Evolutionary conservation across 257 asterid species (phyloP).

Genomic region (Cruciata laevipes): DNA sequence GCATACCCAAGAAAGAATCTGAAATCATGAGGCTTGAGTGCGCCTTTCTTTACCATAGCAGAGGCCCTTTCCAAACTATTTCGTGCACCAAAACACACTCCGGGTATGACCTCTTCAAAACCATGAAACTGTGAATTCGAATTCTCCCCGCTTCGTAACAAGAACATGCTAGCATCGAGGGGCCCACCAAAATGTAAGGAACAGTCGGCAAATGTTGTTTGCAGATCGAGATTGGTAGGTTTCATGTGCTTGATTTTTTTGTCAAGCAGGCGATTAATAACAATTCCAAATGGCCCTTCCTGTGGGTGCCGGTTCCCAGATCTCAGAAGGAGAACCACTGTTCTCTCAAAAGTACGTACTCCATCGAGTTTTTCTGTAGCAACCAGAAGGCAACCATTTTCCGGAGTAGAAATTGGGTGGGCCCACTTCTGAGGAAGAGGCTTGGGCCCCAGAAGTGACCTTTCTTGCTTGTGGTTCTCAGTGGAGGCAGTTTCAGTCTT

Average conservation of each 20-base stretch:
- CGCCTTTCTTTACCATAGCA: conserved; percentile 58
- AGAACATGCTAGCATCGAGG: conserved; percentile 82
- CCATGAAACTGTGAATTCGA: conserved; percentile 34
- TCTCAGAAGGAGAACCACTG: conserved; percentile 81
- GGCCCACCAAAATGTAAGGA: conserved; percentile 93
- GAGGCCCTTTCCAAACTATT: conserved; percentile 74
- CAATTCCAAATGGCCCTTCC: conserved; percentile 86
- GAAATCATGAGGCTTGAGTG: conserved; percentile 62
- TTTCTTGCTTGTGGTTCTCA: conserved; percentile 35
- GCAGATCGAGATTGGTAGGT: conserved; percentile 60
- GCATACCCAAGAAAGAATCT: conserved; percentile 89
- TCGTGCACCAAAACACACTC: conserved; percentile 74
- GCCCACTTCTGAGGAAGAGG: conserved; percentile 88
- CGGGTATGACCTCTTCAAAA: conserved; percentile 70
- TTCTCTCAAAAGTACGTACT: conserved; percentile 72
- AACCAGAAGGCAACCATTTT: conserved; percentile 84
- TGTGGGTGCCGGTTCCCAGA: conserved; percentile 80
- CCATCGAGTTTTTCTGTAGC: conserved; percentile 96
- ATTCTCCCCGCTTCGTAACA: conserved; percentile 52
- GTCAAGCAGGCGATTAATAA: conserved; percentile 75
- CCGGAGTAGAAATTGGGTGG: conserved; percentile 92
- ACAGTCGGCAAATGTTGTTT: conserved; percentile 76
- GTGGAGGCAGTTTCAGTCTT: conserved; percentile 55
- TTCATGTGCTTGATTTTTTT: conserved; percentile 78
- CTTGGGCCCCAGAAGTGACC: conserved; percentile 27